A percentile compares a stretch with the other conserved stretches of the same genome.
phyloP scores from a whole-genome alignment of 805 yeast genomes.

The Isabelozyma pseudorhagii region DNA sequence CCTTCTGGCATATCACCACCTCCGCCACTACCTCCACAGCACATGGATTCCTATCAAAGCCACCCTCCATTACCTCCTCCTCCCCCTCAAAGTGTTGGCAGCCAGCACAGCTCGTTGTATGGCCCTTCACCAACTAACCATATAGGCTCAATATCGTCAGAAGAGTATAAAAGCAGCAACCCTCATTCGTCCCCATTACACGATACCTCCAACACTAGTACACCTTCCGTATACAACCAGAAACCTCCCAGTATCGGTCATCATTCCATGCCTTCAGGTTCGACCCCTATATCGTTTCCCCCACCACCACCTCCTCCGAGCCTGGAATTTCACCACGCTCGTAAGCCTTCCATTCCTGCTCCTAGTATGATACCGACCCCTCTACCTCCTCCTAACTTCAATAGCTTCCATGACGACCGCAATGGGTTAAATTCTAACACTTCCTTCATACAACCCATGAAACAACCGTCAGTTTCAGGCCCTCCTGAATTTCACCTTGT shows the following conservation, averaged over 20 bases:
- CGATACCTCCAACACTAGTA: not conserved
- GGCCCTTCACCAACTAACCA: not conserved
- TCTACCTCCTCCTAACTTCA: not conserved
- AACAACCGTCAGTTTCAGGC: not conserved
- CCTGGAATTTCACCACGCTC: not conserved
- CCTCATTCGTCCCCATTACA: not conserved
- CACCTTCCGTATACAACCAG: slow-evolving; percentile 1
- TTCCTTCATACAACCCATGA: not conserved
- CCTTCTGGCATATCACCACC: not conserved
- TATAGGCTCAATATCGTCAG: not conserved
- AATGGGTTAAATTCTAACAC: not conserved
- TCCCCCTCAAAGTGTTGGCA: not conserved
- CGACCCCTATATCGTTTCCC: not conserved
- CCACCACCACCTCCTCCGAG: not conserved
- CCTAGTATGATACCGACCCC: not conserved
- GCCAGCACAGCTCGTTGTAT: not conserved
- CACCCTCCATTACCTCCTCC: not conserved
- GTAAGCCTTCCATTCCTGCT: not conserved
- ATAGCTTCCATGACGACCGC: not conserved
- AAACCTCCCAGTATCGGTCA: not conserved
- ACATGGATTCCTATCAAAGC: not conserved
- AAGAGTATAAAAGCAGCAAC: not conserved
- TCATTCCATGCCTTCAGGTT: not conserved
- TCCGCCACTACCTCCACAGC: not conserved
- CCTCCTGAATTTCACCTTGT: slow-evolving; percentile 9